Evolutionary conservation across 2,329 filamentous ascomycete genomes (phyloP), one percentile per base, ranked within the genome.

Genomic region (Alternaria arborescens): DNA sequence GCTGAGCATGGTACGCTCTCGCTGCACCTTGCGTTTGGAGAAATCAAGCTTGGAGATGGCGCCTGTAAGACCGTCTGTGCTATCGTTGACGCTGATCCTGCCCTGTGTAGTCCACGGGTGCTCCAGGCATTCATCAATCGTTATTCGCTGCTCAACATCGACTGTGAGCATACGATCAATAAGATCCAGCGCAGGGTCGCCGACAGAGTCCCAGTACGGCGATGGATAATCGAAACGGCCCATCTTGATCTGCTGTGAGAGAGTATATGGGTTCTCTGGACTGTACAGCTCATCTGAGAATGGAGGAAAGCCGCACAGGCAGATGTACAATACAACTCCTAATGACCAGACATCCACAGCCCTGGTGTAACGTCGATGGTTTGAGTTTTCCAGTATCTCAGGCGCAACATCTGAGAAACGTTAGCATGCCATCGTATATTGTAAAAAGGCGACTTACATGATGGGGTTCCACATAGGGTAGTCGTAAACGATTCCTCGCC

Each of bases 401-500:
- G 95, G 95, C 1, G 96, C 95, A 62, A 98, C 94, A 76, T 99
- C 88, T 84, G 73, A 65, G 7, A 7, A 52, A 14, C 20, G 58
- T 77, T 63, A 78, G 73, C 50, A 22, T 38, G 32, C 16, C 14
- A 12, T 20, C 2, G 14, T n/a, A 18, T 28, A 41, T 8, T 8
- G 16, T 8, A 40, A 4, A 1, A 24, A 22, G 42, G 26, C 8
- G 32, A 55, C 68, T 47, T 81, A 87, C 85, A 97, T 78, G 91
- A 95, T 6, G 94, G 95, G n/a, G 95, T 99, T 65, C 95, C 95
- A 77, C 95, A 90, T 65, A 99, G 82, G 0, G 95, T 98, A 0
- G 94, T 97, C 1, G 95, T 98, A 76, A 99, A 99, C 0, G 94
- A 97, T 76, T 97, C 93, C 77, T 99, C 95, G 64, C 96, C 96